A percentile compares a stretch with the other conserved stretches of the same genome.
Evolutionary conservation across 2,329 filamentous ascomycete species (phyloP).

Genomic region (Xylaria sp.): DNA sequence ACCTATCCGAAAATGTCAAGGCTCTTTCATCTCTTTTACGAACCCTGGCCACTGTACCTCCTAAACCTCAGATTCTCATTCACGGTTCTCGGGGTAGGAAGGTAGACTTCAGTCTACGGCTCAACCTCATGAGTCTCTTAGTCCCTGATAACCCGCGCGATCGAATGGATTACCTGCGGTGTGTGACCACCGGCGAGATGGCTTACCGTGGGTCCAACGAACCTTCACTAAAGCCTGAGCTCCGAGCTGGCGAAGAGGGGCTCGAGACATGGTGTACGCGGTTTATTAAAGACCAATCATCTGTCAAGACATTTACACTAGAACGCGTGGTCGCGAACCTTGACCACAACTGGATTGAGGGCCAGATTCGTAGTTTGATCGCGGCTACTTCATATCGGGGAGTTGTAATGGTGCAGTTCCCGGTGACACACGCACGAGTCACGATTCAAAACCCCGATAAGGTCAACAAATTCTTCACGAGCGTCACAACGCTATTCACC

Average conservation of each 20-base stretch:
- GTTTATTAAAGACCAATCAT: conserved; percentile 58
- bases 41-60: conserved; percentile 61
- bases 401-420: conserved; percentile 45
- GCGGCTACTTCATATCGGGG: conserved; percentile 62
- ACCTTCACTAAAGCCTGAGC: conserved; percentile 56
- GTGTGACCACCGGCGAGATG: conserved; percentile 60
- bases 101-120: conserved; percentile 63
- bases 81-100: conserved; percentile 56
- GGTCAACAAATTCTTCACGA: conserved; percentile 65
- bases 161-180: conserved; percentile 65
- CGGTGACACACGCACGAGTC: conserved; percentile 37
- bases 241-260: conserved; percentile 53
- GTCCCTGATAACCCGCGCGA: conserved; percentile 57
- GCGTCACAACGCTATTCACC: conserved; percentile 61
- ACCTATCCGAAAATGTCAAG: conserved; percentile 58
- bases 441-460: conserved; percentile 60
- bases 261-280: conserved; percentile 62
- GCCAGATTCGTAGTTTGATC: conserved; percentile 62
- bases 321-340: conserved; percentile 65
- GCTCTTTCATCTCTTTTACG: conserved; percentile 60
- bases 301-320: conserved; percentile 61
- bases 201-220: conserved; percentile 60
- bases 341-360: conserved; percentile 65
- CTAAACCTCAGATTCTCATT: conserved; percentile 64
- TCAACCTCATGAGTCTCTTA: conserved; percentile 65